phyloP scores from a whole-genome alignment of 2,329 filamentous ascomycete genomes.

The Botrytis squamosa region DNA sequence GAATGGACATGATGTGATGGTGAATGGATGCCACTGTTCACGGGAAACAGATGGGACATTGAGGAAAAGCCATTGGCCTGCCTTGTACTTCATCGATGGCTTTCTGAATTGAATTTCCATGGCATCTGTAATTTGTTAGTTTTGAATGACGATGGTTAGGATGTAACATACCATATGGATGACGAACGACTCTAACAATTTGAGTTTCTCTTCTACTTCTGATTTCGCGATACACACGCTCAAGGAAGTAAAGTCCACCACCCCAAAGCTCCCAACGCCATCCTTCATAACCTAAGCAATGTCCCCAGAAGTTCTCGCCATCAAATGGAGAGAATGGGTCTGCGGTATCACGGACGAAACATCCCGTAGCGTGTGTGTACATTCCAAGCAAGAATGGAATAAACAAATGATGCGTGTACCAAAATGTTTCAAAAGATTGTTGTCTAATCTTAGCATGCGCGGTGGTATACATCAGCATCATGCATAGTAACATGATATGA shows the following conservation, averaged over 20 bases:
- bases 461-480: conserved; percentile 97
- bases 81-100: conserved; percentile 96
- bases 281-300: conserved; percentile 92
- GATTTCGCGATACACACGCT: conserved; percentile 89
- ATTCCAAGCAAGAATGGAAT: conserved; percentile 90
- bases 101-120: conserved; percentile 98
- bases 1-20: conserved; percentile 96
- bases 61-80: conserved; percentile 96
- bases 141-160: not conserved
- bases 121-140: conserved; percentile 60
- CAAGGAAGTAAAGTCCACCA: conserved; percentile 79
- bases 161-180: conserved; percentile 74
- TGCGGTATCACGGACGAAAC: conserved; percentile 85
- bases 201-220: conserved; percentile 78
- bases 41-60: conserved; percentile 86
- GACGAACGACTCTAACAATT: conserved; percentile 90
- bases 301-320: conserved; percentile 76
- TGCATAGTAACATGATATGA: conserved; percentile 97
- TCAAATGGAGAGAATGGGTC: conserved; percentile 79
- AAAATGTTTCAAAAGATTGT: conserved; percentile 97
- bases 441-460: conserved; percentile 91
- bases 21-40: conserved; percentile 98
- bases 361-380: conserved; percentile 94
- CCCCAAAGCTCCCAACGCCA: conserved; percentile 96
- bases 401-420: conserved; percentile 99